These are phyloP conservation scores for Pythium oligandrum DNA, from an alignment of 352 stramenopile species.

Conservation along the genomic window DNA sequence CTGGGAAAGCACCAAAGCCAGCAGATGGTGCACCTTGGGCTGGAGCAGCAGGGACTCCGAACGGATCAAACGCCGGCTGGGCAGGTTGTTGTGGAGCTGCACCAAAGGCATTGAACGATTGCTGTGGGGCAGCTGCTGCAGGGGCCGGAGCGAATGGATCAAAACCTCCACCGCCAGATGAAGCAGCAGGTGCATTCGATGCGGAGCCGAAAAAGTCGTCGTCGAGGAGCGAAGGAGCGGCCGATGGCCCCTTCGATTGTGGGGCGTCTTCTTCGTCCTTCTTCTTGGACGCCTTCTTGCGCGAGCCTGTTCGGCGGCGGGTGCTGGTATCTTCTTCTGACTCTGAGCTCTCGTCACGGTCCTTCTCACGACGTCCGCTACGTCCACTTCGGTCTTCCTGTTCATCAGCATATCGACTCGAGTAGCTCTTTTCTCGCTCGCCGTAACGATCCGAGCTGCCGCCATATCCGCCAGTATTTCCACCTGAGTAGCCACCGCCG, in stretches of 20 bases:
- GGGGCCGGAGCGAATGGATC: slow-evolving; percentile 34
- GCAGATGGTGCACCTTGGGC: slow-evolving; percentile 12
- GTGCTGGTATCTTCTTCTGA: slow-evolving; percentile 54
- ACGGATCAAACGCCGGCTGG: slow-evolving; percentile 56
- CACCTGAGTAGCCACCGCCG: slow-evolving; percentile 13
- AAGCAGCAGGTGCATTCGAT: slow-evolving; percentile 17
- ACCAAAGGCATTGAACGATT: neutral
- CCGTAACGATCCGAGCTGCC: slow-evolving; percentile 43
- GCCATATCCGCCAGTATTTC: slow-evolving; percentile 19
- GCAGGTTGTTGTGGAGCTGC: slow-evolving; percentile 19
- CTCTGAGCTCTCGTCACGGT: slow-evolving; percentile 49
- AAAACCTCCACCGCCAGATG: slow-evolving; percentile 16
- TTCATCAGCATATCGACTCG: slow-evolving; percentile 68
- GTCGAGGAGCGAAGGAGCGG: slow-evolving; percentile 66
- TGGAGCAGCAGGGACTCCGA: slow-evolving; percentile 30
- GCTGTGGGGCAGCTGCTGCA: slow-evolving; percentile 18
- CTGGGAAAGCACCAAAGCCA: slow-evolving; percentile 41
- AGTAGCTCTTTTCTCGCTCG: slow-evolving; percentile 64
- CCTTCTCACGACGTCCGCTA: slow-evolving; percentile 34
- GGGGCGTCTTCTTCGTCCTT: slow-evolving; percentile 51
- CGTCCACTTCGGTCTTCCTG: slow-evolving; percentile 37
- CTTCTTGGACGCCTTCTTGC: slow-evolving; percentile 68
- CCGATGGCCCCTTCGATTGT: slow-evolving; percentile 48
- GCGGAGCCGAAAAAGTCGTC: slow-evolving; percentile 67
- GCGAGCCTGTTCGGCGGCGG: slow-evolving; percentile 51